Conservation (phyloP, 176 grass and related monocot genomes). For the Neostapfia colusana region DNA sequence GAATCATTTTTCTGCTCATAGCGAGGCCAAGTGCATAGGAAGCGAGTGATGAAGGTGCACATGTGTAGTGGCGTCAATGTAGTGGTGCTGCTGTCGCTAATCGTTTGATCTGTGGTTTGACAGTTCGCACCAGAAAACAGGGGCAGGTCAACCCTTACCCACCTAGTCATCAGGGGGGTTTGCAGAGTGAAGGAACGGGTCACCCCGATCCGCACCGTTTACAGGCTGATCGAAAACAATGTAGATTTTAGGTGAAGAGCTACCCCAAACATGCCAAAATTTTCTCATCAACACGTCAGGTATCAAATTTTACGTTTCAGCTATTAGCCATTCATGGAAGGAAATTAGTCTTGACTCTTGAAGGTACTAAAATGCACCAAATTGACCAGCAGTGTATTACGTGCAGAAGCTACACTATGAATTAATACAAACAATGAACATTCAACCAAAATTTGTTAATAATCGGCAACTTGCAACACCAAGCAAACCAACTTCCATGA, state of each 20-base stretch:
- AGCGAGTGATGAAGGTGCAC: too few species aligned
- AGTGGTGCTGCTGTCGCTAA: too few species aligned
- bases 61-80: too few species aligned
- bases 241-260: background rate
- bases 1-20: too few species aligned
- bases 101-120: too few species aligned
- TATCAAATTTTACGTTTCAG: conserved; percentile 7
- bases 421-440: background rate
- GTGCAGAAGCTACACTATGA: background rate
- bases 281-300: background rate
- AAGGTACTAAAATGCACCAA: conserved; percentile 1
- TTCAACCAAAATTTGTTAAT: background rate
- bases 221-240: background rate
- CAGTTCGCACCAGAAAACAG: too few species aligned
- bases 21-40: too few species aligned
- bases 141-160: too few species aligned
- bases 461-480: background rate
- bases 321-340: conserved; percentile 1
- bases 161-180: too few species aligned
- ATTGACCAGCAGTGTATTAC: background rate
- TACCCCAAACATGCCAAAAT: background rate
- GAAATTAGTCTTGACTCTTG: background rate
- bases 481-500: background rate
- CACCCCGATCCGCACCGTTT: too few species aligned
- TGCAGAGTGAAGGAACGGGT: too few species aligned